Base-by-base conservation (phyloP, 305 asterid genomes). In the Fraxinus ornus region DNA sequence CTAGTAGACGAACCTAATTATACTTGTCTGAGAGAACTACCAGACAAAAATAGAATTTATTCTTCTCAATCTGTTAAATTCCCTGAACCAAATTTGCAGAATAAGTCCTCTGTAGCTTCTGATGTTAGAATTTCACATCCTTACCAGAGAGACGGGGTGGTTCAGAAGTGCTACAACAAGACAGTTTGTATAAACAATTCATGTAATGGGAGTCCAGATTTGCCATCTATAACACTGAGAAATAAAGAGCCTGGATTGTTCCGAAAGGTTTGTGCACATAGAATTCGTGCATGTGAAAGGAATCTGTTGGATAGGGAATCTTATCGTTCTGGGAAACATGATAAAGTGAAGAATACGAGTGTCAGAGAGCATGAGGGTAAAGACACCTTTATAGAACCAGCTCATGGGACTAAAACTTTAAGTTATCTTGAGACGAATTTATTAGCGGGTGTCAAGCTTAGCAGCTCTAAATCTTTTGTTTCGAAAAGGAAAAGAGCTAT, bases 241-340 rank as follows among this genome's bases (percentile, higher is more conserved):
- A 88, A 90, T 82, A 90, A 91, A 83, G 93, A 88, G 81, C 87
- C 91, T 24, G 89, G 88, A 62, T 86, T 86, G 55, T 93, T 86
- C 84, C 81, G 91, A 89, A 92, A 92, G 44, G 97, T 96, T 72
- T 91, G 95, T 74, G 90, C 96, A 2, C 96, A 93, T 49, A 93
- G 97, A 87, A 92, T 95, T 82, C 97, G 86, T 73, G 97, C 97
- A 7, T 91, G 91, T 71, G 95, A 92, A 72, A 87, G 90, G 75
- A 87, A 88, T 66, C 72, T 76, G 41, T 81, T 83, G 82, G 89
- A 86, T 64, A 81, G 77, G 77, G 88, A 89, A 75, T 66, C 82
- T 36, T 52, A 87, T 82, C 82, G 82, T 70, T 76, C 84, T 22
- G 89, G 83, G 80, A 75, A 85, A 88, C 77, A 81, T n/a, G 82